These are phyloP conservation scores for Aureobasidium melanogenum DNA, from an alignment of 2,329 filamentous ascomycete species.

Conservation along the genomic window DNA sequence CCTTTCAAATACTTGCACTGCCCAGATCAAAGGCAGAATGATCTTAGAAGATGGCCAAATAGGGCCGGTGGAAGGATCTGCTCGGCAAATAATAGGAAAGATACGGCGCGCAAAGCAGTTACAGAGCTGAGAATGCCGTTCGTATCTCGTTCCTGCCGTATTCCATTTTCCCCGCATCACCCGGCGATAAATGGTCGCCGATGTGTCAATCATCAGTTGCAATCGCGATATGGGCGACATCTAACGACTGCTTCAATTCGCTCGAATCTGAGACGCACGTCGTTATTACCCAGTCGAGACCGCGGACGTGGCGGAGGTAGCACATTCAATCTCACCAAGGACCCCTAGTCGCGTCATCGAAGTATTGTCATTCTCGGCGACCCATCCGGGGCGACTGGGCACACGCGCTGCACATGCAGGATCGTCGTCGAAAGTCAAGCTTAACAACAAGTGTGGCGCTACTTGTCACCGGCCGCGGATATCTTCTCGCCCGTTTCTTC, in stretches of 20 bases:
- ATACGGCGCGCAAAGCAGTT: neutral
- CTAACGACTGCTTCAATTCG: neutral
- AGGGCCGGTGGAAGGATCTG: neutral
- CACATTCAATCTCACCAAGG: neutral
- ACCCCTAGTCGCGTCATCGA: neutral
- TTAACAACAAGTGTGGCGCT: conserved; percentile 8
- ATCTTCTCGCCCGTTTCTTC: conserved; percentile 5
- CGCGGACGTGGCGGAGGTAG: neutral
- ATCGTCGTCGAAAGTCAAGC: conserved; percentile 10
- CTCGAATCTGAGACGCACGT: neutral
- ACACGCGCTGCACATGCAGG: conserved; percentile 7
- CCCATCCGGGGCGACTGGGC: neutral
- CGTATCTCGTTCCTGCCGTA: conserved; percentile 6
- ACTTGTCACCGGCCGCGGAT: neutral
- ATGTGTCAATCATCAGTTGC: neutral
- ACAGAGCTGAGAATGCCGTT: neutral
- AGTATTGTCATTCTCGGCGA: neutral
- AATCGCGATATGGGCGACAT: neutral
- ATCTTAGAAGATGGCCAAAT: neutral
- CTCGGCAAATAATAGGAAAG: neutral
- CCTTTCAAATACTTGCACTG: neutral
- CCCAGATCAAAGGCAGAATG: neutral
- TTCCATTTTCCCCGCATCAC: neutral
- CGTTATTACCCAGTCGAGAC: neutral
- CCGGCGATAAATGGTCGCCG: neutral